Conservation (phyloP, 2,329 filamentous ascomycete species). For the Didymosphaeria variabile region DNA sequence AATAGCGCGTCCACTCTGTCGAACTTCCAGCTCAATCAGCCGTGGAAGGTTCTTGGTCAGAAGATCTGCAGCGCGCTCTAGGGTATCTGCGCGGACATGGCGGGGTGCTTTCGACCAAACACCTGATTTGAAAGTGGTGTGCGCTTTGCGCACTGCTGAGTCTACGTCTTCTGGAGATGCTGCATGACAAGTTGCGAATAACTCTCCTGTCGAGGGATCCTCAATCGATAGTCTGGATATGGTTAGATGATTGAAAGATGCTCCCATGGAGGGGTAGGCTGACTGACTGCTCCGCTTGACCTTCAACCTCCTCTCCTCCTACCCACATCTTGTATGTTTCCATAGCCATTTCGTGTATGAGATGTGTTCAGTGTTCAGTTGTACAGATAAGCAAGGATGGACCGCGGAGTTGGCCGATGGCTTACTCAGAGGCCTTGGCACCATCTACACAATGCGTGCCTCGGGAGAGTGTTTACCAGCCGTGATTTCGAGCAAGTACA, state of each 20-base stretch:
- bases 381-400: not conserved
- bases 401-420: conserved; percentile 10
- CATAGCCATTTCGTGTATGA: conserved; percentile 7
- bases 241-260: conserved; percentile 21
- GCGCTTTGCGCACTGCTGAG: conserved; percentile 53
- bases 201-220: conserved; percentile 62
- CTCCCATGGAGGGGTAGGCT: conserved; percentile 24
- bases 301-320: conserved; percentile 52
- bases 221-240: conserved; percentile 60
- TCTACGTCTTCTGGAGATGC: conserved; percentile 59
- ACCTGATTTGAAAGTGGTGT: conserved; percentile 60
- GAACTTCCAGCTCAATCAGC: conserved; percentile 71
- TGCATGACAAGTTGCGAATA: conserved; percentile 62
- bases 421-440: conserved; percentile 6
- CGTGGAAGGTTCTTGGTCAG: conserved; percentile 62
- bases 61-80: conserved; percentile 67
- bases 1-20: conserved; percentile 72
- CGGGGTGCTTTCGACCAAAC: conserved; percentile 66
- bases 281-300: conserved; percentile 59
- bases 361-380: not conserved
- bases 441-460: not conserved
- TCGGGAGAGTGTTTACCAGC: not conserved
- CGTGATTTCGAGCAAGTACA: not conserved
- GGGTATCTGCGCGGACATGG: conserved; percentile 67
- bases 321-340: conserved; percentile 52